A percentile compares a stretch with the other conserved stretches of the same genome.
Evolutionary conservation across 768 basidiomycete genomes (phyloP).

Genomic region (Suillus sp.): DNA sequence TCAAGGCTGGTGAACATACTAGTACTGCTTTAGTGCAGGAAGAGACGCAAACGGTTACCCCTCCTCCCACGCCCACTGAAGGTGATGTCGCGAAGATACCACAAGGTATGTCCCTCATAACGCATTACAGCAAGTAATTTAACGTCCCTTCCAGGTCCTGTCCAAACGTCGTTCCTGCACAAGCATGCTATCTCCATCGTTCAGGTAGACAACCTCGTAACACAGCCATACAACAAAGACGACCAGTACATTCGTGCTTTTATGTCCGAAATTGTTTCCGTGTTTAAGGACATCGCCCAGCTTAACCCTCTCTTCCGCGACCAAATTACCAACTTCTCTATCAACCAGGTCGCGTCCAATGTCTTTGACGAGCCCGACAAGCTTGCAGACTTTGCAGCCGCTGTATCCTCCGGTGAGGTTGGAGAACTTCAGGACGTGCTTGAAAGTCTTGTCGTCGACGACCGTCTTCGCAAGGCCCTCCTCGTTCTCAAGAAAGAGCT

Average conservation of each 20-base stretch:
- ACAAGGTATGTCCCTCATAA: constrained; percentile 21
- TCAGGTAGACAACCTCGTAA: constrained; percentile 79
- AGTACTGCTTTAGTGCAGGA: constrained; percentile 41
- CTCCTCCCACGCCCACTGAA: constrained; percentile 39
- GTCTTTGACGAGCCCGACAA: constrained; percentile 98
- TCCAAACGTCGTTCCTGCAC: constrained; percentile 86
- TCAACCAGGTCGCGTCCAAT: constrained; percentile 88
- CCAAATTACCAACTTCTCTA: constrained; percentile 95
- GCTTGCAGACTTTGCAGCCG: constrained; percentile 95
- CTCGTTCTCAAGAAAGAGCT: constrained; percentile 96
- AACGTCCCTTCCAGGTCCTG: constrained; percentile 44
- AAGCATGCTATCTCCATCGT: constrained; percentile 85
- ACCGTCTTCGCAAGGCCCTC: constrained; percentile 86
- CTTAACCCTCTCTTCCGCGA: constrained; percentile 97
- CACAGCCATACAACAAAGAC: constrained; percentile 86
- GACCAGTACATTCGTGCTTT: constrained; percentile 95
- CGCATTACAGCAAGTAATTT: background rate
- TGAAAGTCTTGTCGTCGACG: constrained; percentile 83
- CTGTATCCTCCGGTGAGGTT: constrained; percentile 92
- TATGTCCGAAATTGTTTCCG: constrained; percentile 94
- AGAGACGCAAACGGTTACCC: constrained; percentile 44
- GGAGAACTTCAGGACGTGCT: constrained; percentile 91
- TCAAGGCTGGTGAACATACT: constrained; percentile 59
- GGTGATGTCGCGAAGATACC: constrained; percentile 27
- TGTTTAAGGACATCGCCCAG: constrained; percentile 98